Conservation (phyloP, 768 basidiomycete genomes). For the Pleurotus djamor region DNA sequence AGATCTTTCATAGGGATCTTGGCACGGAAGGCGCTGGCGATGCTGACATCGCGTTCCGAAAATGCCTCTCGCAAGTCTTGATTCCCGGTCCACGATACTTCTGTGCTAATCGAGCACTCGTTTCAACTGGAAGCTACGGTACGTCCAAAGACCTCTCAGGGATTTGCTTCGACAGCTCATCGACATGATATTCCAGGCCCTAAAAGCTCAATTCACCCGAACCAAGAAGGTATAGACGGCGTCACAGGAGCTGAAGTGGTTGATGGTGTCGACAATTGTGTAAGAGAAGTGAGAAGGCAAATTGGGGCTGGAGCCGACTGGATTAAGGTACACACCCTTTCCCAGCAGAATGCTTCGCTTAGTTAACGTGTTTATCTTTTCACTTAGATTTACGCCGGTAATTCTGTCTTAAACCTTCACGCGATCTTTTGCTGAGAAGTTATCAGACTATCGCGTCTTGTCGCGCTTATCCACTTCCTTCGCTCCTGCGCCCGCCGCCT, state of each 20-base stretch:
- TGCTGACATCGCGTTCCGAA: constrained; percentile 56
- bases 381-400: constrained; percentile 51
- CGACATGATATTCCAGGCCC: constrained; percentile 37
- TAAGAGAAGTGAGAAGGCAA: constrained; percentile 55
- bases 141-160: constrained; percentile 7
- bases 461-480: constrained; percentile 37
- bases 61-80: constrained; percentile 47
- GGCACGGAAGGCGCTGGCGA: constrained; percentile 70
- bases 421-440: constrained; percentile 6
- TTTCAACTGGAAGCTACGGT: constrained; percentile 63
- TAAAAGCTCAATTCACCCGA: constrained; percentile 40
- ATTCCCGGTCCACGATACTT: constrained; percentile 66
- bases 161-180: background rate
- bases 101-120: constrained; percentile 56
- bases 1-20: constrained; percentile 42
- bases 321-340: constrained; percentile 46
- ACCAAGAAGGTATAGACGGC: constrained; percentile 52
- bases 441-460: constrained; percentile 52
- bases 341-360: background rate
- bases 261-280: constrained; percentile 55
- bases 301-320: constrained; percentile 67
- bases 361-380: background rate
- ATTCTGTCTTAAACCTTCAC: constrained; percentile 12
- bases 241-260: constrained; percentile 56
- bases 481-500: constrained; percentile 28